Evolutionary conservation across 441 rosid species (phyloP).

Genomic region (Theobroma grandiflorum): DNA sequence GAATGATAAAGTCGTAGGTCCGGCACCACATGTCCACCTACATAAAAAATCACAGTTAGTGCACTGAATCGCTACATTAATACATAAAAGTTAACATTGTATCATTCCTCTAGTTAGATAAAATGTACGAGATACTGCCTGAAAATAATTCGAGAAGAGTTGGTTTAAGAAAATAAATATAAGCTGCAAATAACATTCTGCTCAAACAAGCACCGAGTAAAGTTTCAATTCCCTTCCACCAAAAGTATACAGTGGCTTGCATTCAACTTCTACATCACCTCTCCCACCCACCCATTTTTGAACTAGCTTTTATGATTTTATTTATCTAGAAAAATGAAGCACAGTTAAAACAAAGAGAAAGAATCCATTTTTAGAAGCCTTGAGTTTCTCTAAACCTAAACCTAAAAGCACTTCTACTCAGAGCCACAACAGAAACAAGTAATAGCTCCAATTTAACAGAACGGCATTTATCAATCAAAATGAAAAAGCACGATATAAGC

Average conservation of each 20-base stretch:
- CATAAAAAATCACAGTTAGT: conserved; percentile 9
- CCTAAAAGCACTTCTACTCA: background rate
- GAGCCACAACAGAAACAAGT: background rate
- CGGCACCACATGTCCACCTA: conserved; percentile 42
- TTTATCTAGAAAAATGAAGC: background rate
- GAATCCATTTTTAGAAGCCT: background rate
- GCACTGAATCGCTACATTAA: background rate
- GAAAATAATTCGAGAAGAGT: background rate
- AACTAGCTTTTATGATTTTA: background rate
- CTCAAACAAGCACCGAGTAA: background rate
- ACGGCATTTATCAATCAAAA: background rate
- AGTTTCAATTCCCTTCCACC: background rate
- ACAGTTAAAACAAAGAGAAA: background rate
- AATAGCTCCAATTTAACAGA: conserved; percentile 5
- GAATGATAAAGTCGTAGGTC: conserved; percentile 32
- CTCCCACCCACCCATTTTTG: background rate
- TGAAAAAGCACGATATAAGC: background rate
- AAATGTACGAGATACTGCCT: background rate
- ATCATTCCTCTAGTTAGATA: background rate
- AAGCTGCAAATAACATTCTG: background rate
- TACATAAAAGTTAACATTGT: background rate
- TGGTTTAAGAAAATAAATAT: no score
- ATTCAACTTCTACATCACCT: conserved; percentile 4
- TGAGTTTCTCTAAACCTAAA: background rate
- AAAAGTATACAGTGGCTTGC: background rate